Conservation (phyloP, 1,284 basidiomycete species). For the Sporisorium graminicola region DNA sequence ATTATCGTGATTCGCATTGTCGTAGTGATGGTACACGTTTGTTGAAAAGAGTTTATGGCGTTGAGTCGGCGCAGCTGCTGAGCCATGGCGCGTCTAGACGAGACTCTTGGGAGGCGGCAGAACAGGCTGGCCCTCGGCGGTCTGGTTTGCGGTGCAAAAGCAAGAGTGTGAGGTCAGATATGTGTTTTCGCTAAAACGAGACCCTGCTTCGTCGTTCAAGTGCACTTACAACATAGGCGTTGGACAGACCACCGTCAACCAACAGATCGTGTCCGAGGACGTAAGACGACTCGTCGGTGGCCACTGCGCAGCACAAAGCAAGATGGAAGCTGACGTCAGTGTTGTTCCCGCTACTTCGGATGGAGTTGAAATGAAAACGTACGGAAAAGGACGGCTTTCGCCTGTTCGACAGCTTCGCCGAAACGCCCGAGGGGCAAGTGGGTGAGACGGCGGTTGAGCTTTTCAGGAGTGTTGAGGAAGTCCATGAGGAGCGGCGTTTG, state of each 20-base stretch:
- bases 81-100: slow-evolving; percentile 11
- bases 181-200: neutral
- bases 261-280: slow-evolving; percentile 71
- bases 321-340: neutral
- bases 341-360: too few relatives aligned
- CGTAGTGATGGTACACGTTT: neutral
- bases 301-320: slow-evolving; percentile 71
- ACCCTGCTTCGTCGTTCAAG: too few relatives aligned
- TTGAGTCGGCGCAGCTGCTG: neutral
- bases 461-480: slow-evolving; percentile 96
- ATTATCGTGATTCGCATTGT: neutral
- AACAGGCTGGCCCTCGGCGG: slow-evolving; percentile 50
- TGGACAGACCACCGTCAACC: slow-evolving; percentile 47
- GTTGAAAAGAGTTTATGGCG: neutral
- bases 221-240: slow-evolving; percentile 34
- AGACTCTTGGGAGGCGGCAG: slow-evolving; percentile 50
- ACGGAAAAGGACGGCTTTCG: slow-evolving; percentile 86
- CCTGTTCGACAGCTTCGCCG: slow-evolving; percentile 94
- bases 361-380: neutral
- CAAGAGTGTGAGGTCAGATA: neutral
- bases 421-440: slow-evolving; percentile 97
- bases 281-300: slow-evolving; percentile 72
- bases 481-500: slow-evolving; percentile 89
- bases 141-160: slow-evolving; percentile 1
- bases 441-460: slow-evolving; percentile 86